Evolutionary conservation across 2,329 filamentous ascomycete species (phyloP).

Genomic region (Microthyrium microscopicum): DNA sequence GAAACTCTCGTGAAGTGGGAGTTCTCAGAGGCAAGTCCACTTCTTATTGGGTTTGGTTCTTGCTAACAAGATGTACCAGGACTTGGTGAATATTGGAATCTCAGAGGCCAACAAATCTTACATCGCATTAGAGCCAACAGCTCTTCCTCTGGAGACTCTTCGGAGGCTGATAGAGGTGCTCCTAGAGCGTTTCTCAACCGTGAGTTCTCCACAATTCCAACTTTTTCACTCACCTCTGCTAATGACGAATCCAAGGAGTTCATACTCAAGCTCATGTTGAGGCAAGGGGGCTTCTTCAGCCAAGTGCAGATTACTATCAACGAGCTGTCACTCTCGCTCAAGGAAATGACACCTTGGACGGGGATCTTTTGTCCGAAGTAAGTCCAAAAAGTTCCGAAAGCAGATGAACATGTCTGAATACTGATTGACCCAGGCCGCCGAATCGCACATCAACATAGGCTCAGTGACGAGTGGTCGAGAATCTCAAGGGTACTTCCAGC

Average conservation of each 20-base stretch:
- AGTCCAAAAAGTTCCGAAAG: constrained; percentile 10
- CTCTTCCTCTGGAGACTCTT: constrained; percentile 13
- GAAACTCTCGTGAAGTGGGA: constrained; percentile 27
- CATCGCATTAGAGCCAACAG: constrained; percentile 26
- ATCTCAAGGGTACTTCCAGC: constrained; percentile 28
- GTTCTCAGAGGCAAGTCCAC: constrained; percentile 25
- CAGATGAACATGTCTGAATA: constrained; percentile 4
- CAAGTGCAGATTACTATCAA: constrained; percentile 34
- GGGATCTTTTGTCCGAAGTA: constrained; percentile 29
- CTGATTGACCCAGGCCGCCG: constrained; percentile 25
- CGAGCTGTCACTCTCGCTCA: constrained; percentile 29
- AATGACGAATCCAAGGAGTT: constrained; percentile 22
- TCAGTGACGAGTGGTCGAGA: constrained; percentile 29
- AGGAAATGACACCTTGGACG: constrained; percentile 20
- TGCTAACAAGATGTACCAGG: constrained; percentile 17
- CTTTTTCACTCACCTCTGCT: constrained; percentile 11
- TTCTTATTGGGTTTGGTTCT: not conserved
- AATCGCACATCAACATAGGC: constrained; percentile 35
- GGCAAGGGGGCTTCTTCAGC: constrained; percentile 32
- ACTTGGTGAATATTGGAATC: constrained; percentile 34
- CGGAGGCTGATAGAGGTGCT: constrained; percentile 16
- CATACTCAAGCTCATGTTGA: constrained; percentile 31
- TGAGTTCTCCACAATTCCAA: constrained; percentile 15
- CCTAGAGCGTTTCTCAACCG: constrained; percentile 12
- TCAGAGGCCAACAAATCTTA: constrained; percentile 32